Evolutionary conservation across 176 grass and related monocot species (phyloP), one percentile per base, ranked within the genome.

Genomic region (Zoysia japonica): DNA sequence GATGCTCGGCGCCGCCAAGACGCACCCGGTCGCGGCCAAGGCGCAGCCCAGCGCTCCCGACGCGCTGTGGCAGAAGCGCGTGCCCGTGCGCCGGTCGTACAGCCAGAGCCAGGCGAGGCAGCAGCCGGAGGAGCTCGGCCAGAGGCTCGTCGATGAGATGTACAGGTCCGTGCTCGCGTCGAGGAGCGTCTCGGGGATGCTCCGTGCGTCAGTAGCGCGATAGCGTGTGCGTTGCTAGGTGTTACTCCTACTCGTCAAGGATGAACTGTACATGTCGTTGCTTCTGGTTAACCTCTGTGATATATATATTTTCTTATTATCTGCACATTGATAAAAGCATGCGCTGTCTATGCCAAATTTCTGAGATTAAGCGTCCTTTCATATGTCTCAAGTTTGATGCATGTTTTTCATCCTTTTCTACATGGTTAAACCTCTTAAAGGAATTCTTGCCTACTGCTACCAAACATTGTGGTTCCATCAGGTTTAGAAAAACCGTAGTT

Each of bases 101-200:
- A 62, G 62, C 61, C 87, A 67, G 77, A 68, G 36, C 56, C 85
- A 88, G 76, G 47, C n/a, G 16, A 35, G 80, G 67, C 70, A 50
- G 82, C 70, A 76, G 60, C 51, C 82, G 11, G 80, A 70, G 0
- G 90, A 92, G 68, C 79, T 86, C 19, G 90, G 86, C 5, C 85
- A 88, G 85, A 90, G 63, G 40, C 84, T 96, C 75, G 78, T 92
- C 57, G 47, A 78, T 12, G 93, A 96, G 83, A 96, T 96, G 76
- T 96, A 92, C 90, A 96, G 70, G 55, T 92, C 90, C 11, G 85
- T 90, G 73, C 67, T 70, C 57, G 82, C 82, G 75, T 90, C 89
- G 0, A 84, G 90, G 68, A 83, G 86, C 85, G n/a, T 92, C 47
- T 9, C 73, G 0, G 72, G 61, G 44, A 89, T 89, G 72, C 83